Percentiles rank a stretch among this genome's conserved stretches.
Evolutionary conservation across 2,329 filamentous ascomycete genomes (phyloP).

Genomic region (Talaromyces piceae): DNA sequence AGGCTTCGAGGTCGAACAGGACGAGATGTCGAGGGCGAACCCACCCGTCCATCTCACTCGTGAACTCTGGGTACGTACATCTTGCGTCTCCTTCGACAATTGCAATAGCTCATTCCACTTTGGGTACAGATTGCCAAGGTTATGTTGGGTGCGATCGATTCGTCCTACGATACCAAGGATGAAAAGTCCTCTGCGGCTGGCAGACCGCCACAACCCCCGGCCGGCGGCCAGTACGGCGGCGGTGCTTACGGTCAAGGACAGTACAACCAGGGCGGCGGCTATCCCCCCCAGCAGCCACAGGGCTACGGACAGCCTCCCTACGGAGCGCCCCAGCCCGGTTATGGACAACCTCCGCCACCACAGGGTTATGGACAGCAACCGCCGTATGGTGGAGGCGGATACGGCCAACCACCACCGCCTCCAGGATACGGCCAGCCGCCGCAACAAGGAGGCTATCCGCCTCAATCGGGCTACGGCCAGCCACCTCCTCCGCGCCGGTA

Average conservation of each 20-base stretch:
- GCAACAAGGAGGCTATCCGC: conserved; percentile 9
- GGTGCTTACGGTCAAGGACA: conserved; percentile 18
- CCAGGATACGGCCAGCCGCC: conserved; percentile 6
- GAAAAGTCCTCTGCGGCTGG: conserved; percentile 44
- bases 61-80: conserved; percentile 50
- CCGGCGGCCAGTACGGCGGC: conserved; percentile 29
- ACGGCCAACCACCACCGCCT: conserved; percentile 2
- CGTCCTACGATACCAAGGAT: conserved; percentile 58
- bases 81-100: not conserved
- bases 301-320: conserved; percentile 19
- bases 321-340: conserved; percentile 17
- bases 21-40: conserved; percentile 56
- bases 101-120: conserved; percentile 14
- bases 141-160: conserved; percentile 59
- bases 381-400: conserved; percentile 5
- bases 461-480: conserved; percentile 6
- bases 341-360: conserved; percentile 14
- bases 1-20: conserved; percentile 62
- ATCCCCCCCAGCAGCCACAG: conserved; percentile 13
- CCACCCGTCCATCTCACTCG: conserved; percentile 57
- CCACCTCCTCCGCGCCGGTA: conserved; percentile 8
- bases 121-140: conserved; percentile 50
- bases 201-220: conserved; percentile 20
- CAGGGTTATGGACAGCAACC: conserved; percentile 6
- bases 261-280: conserved; percentile 14